Evolutionary conservation across 208 protist species (phyloP), one percentile per base, ranked within the genome.

Genomic region (Naegleria gruberi): DNA sequence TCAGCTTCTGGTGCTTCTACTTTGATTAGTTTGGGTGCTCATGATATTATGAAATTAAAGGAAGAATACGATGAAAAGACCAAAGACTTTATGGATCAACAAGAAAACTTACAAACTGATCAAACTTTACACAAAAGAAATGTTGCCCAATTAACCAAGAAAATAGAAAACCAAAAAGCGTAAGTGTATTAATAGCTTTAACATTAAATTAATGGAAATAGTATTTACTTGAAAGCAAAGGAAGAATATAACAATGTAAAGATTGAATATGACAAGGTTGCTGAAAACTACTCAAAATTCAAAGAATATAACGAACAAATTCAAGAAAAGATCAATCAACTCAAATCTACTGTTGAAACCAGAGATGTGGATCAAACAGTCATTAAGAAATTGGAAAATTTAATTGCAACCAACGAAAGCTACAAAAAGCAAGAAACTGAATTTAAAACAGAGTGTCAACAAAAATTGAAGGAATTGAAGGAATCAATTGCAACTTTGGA

Each of bases 371-470:
- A 87, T 40, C 12, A 40, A 30, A 23, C 41, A 19, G 44, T 19
- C 19, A 26, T 82, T 4, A n/a, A 2, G 6, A 82, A 91, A 77
- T 86, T 96, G 51, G 4, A 91, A 57, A 40, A 37, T 5, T 91
- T 96, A 4, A 86, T 96, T 19, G 17, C 89, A 0, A 41, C 94
- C 19, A 94, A 94, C 55, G 94, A 96, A 41, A 91, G 46, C 17
- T 91, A 96, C 0, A 92, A 94, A 82, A 85, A 91, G 34, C 94
- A 96, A 57, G 92, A 96, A 89, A 26, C 30, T 19, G 89, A 92
- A 37, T 96, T 96, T 86, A 92, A 92, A 87, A 73, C 47, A 19
- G 91, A 51, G 40, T 96, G 95, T 89, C 94, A 94, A 84, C 47
- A 82, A 41, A 92, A 96, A 91, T 89, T 94, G 40, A 1, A n/a